Evolutionary conservation across 805 yeast species (phyloP), one percentile per base, ranked within the genome.

Genomic region (Metschnikowia bowlesiae): DNA sequence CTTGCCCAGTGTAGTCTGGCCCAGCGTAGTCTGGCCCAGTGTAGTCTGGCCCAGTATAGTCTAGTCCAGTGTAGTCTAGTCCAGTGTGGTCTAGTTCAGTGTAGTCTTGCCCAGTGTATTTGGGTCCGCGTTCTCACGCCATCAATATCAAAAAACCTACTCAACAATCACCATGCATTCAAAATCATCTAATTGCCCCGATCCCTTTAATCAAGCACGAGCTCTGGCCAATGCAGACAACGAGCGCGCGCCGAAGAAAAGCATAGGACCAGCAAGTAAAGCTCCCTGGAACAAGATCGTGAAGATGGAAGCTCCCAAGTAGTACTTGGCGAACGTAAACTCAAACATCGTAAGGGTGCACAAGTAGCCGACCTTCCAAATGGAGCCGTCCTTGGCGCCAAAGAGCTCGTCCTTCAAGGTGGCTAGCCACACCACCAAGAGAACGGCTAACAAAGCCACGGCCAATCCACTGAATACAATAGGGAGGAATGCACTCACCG

Each of bases 171-270:
- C 13, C 34, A 10, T 32, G n/a, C 6, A 36, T 36, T 36, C 39
- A 36, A 16, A 1, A 22, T 22, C 22, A 22, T 22, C 22, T 22
- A 22, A 3, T 22, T 22, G 22, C 22, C 22, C 22, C 4, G 22
- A 22, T 22, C 22, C 22, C 5, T 22, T n/a, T n/a, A 18, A 16
- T 18, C 64, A 58, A 48, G 55, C 58, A 49, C 76, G 67, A 50
- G 61, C 62, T 32, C 56, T 51, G 22, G 65, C 64, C 58, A 74
- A 75, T 48, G 67, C 73, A 61, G 84, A 75, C 59, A 88, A 75
- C 14, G 84, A 85, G 57, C 80, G 79, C n/a, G 86, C 75, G 11
- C 94, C 94, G 47, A 82, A 66, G 62, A 77, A 75, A 38, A 86
- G 62, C 31, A 84, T 71, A 33, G 85, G 75, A 1, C 82, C 73